A percentile compares a stretch with the other conserved stretches of the same genome.
phyloP scores from a whole-genome alignment of 495 filamentous ascomycete species.

The Penicillium longicatenatum region DNA sequence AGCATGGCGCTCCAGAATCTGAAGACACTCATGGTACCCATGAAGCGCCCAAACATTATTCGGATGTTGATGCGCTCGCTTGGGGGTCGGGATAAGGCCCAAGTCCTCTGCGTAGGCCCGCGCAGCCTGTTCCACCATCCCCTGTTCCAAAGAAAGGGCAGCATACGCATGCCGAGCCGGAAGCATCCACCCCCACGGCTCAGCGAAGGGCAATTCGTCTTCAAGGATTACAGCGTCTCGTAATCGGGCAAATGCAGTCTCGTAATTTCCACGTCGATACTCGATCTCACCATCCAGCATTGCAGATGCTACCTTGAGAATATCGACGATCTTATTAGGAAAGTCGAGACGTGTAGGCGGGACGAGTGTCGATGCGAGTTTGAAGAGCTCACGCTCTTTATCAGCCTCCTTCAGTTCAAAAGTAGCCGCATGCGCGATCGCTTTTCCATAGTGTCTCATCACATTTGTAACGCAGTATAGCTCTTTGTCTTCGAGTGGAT shows the following conservation, averaged over 20 bases:
- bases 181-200: constrained; percentile 74
- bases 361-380: constrained; percentile 45
- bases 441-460: constrained; percentile 67
- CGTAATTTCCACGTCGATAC: constrained; percentile 59
- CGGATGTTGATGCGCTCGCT: constrained; percentile 59
- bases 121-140: constrained; percentile 53
- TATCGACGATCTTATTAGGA: constrained; percentile 63
- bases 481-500: constrained; percentile 48
- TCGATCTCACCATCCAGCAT: constrained; percentile 75
- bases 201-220: constrained; percentile 60
- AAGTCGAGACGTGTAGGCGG: constrained; percentile 59
- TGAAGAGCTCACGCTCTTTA: constrained; percentile 47
- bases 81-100: constrained; percentile 54
- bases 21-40: constrained; percentile 65
- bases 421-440: constrained; percentile 60
- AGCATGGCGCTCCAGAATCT: constrained; percentile 44
- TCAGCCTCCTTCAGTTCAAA: constrained; percentile 50
- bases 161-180: constrained; percentile 66
- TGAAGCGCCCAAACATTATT: constrained; percentile 72
- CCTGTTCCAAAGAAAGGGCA: constrained; percentile 64
- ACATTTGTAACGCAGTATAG: constrained; percentile 66
- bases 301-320: constrained; percentile 57
- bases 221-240: constrained; percentile 54
- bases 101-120: constrained; percentile 62
- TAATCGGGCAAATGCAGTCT: constrained; percentile 56